Conservation (phyloP, 352 stramenopile genomes). For the Halophytophthora polymorphica region DNA sequence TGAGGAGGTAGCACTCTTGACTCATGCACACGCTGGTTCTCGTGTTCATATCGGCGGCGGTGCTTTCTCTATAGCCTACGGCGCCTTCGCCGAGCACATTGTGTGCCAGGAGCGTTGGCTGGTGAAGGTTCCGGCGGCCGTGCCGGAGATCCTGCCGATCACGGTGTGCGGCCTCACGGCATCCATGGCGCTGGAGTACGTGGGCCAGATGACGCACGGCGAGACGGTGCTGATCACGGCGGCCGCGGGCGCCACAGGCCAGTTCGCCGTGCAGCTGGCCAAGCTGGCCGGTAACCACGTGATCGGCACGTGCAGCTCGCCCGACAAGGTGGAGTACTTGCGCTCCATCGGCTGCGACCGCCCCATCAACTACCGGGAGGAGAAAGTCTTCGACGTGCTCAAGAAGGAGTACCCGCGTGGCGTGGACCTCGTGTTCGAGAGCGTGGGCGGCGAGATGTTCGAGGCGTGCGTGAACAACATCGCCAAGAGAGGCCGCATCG, state of each 20-base stretch:
- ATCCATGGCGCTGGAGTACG: conserved; percentile 40
- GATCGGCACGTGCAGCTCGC: conserved; percentile 64
- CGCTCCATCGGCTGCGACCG: conserved; percentile 49
- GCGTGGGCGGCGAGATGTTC: conserved; percentile 43
- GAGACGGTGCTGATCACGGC: conserved; percentile 44
- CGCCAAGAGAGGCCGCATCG: conserved; percentile 29
- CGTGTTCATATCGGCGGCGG: too few relatives aligned
- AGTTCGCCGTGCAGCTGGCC: conserved; percentile 70
- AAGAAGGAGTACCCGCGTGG: conserved; percentile 47
- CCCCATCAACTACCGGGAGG: conserved; percentile 75
- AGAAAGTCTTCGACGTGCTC: conserved; percentile 39
- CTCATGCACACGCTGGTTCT: too few relatives aligned
- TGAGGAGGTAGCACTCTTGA: too few relatives aligned
- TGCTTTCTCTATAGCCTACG: too few relatives aligned
- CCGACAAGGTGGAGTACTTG: conserved; percentile 79
- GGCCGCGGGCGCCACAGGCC: conserved; percentile 54
- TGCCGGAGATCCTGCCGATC: conserved; percentile 30
- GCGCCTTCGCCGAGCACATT: conserved; percentile 38
- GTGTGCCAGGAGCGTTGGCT: conserved; percentile 26
- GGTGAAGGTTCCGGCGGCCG: conserved; percentile 15
- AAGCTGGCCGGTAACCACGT: conserved; percentile 64
- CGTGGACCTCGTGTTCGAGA: conserved; percentile 49
- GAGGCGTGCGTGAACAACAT: conserved; percentile 32
- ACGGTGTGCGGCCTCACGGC: conserved; percentile 38
- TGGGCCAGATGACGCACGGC: conserved; percentile 37